Percentiles rank a stretch among this genome's conserved stretches.
Conservation (phyloP, 768 basidiomycete species). For the Mycena maculata region DNA sequence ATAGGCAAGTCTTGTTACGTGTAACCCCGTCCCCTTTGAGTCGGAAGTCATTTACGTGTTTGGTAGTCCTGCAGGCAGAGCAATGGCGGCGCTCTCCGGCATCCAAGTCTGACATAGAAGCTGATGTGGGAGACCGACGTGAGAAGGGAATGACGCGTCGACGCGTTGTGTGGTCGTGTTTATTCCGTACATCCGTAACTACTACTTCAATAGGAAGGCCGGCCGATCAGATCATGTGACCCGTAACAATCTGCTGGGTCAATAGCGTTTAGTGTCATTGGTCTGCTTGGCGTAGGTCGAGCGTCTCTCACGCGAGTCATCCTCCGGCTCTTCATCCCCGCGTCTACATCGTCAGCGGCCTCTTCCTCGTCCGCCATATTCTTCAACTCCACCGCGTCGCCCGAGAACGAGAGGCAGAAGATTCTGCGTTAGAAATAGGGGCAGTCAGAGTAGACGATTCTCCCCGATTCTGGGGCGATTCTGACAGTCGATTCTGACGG, state of each 20-base stretch:
- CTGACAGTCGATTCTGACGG: too few relatives aligned
- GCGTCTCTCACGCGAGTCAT: conserved; percentile 99
- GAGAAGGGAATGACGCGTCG: not conserved
- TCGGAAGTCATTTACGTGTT: not conserved
- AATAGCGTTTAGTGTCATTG: conserved; percentile 43
- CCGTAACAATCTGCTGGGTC: conserved; percentile 17
- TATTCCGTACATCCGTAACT: not conserved
- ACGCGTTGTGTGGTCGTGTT: conserved; percentile 8
- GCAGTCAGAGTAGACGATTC: too few relatives aligned
- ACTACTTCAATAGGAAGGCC: too few relatives aligned
- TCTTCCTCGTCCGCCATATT: conserved; percentile 55
- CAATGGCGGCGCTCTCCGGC: not conserved
- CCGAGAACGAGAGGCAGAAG: conserved; percentile 75
- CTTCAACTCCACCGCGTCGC: conserved; percentile 62
- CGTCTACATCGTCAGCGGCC: conserved; percentile 59
- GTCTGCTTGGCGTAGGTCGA: conserved; percentile 88
- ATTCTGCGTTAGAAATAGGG: too few relatives aligned
- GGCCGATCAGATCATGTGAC: too few relatives aligned
- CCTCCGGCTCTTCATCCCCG: conserved; percentile 87
- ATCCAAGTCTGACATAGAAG: not conserved
- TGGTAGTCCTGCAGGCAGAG: not conserved
- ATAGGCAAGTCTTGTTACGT: not conserved
- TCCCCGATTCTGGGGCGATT: too few relatives aligned
- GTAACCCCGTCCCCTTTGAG: not conserved
- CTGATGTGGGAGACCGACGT: not conserved